Conservation (phyloP, 2,329 filamentous ascomycete species). For the Alternaria sp. region DNA sequence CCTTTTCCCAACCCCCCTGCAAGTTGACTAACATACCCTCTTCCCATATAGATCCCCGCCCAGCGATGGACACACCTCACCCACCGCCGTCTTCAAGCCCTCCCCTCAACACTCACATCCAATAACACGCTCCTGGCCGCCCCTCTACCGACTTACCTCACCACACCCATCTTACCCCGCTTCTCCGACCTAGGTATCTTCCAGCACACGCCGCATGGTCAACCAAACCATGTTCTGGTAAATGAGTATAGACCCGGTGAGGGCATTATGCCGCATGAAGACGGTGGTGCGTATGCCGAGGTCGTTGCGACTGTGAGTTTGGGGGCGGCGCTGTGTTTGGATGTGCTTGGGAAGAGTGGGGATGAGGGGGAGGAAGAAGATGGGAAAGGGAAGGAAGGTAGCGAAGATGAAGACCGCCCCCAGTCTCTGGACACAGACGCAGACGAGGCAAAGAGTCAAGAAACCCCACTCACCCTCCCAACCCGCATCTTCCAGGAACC, state of each 20-base stretch:
- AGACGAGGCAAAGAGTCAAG: background rate
- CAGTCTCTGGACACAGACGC: background rate
- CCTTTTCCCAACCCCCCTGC: accelerated
- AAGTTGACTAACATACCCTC: too few species aligned
- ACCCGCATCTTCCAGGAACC: conserved; percentile 79
- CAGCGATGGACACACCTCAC: conserved; percentile 82
- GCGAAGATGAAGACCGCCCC: accelerated
- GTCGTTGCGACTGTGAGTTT: conserved; percentile 92
- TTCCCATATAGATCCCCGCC: conserved; percentile 57
- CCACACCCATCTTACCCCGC: conserved; percentile 70
- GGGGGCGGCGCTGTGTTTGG: conserved; percentile 76
- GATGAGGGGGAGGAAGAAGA: background rate
- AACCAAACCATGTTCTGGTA: conserved; percentile 88
- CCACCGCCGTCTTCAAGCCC: conserved; percentile 89
- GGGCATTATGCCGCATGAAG: conserved; percentile 98
- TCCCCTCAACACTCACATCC: conserved; percentile 80
- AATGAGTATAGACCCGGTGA: conserved; percentile 90
- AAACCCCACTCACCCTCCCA: conserved; percentile 25
- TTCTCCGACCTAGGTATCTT: conserved; percentile 59
- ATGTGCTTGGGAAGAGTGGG: conserved; percentile 66
- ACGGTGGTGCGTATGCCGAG: conserved; percentile 84
- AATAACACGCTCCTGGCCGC: conserved; percentile 74
- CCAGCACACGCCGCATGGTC: conserved; percentile 70
- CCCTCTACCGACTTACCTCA: conserved; percentile 77
- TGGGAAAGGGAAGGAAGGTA: background rate